phyloP scores from a whole-genome alignment of 2,329 filamentous ascomycete species.

The Diaporthe caulivora region DNA sequence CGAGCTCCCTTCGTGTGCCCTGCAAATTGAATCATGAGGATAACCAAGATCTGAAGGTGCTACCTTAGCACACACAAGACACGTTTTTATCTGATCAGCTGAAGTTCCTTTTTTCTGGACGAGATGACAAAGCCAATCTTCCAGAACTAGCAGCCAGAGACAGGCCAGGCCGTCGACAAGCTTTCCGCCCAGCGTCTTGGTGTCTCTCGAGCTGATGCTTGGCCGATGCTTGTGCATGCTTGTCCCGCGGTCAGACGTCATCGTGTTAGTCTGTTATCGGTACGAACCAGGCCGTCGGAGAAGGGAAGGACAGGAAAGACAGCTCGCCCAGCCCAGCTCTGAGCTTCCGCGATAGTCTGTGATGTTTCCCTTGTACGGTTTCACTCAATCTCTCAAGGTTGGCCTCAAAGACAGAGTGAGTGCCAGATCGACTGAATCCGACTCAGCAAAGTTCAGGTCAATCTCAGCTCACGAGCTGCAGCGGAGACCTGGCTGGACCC shows the following conservation, averaged over 20 bases:
- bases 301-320: not conserved
- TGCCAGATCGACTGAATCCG: not conserved
- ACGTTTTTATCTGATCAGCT: not conserved
- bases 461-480: not conserved
- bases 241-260: conserved; percentile 6
- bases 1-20: no score
- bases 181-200: conserved; percentile 23
- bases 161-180: conserved; percentile 1
- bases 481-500: not conserved
- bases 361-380: not conserved
- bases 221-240: conserved; percentile 25
- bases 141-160: not conserved
- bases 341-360: not conserved
- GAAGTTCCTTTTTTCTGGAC: not conserved
- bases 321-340: not conserved
- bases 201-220: conserved; percentile 9
- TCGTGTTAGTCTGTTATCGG: not conserved
- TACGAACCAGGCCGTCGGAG: not conserved
- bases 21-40: not conserved
- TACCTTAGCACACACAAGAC: no score
- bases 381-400: not conserved
- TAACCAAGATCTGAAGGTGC: not conserved
- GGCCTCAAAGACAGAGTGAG: not conserved
- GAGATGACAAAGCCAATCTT: not conserved
- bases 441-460: not conserved